phyloP scores from a whole-genome alignment of 129 eudicot species.

The Escallonia herrerae region DNA sequence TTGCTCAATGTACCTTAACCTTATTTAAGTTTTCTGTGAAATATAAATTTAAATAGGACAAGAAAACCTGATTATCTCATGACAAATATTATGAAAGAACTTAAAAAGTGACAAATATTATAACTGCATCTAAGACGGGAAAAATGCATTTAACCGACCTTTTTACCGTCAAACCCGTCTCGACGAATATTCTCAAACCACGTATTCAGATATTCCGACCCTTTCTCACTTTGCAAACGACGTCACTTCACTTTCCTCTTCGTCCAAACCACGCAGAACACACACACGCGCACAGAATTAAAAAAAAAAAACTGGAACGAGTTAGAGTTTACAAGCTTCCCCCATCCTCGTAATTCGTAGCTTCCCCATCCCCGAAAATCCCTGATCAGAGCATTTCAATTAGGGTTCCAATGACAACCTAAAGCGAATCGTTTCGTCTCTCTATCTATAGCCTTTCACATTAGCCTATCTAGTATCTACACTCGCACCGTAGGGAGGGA shows the following conservation, averaged over 20 bases:
- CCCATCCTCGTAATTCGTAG: too few relatives aligned
- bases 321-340: too few relatives aligned
- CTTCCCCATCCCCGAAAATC: too few relatives aligned
- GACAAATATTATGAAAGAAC: too few relatives aligned
- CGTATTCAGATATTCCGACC: neutral
- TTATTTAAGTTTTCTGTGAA: too few relatives aligned
- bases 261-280: slow-evolving; percentile 26
- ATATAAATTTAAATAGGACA: too few relatives aligned
- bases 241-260: slow-evolving; percentile 24
- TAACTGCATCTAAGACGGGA: too few relatives aligned
- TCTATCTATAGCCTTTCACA: neutral
- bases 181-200: slow-evolving; percentile 5
- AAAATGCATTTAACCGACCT: too few relatives aligned
- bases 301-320: neutral
- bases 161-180: neutral
- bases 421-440: neutral
- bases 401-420: neutral
- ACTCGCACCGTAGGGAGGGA: neutral
- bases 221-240: slow-evolving; percentile 2
- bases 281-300: neutral
- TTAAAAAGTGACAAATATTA: too few relatives aligned
- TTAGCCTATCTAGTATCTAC: neutral
- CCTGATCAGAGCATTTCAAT: slow-evolving; percentile 13
- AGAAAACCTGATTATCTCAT: too few relatives aligned
- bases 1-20: too few relatives aligned